Base-by-base conservation (phyloP, 306 rosid genomes). In the Trifolium repens region DNA sequence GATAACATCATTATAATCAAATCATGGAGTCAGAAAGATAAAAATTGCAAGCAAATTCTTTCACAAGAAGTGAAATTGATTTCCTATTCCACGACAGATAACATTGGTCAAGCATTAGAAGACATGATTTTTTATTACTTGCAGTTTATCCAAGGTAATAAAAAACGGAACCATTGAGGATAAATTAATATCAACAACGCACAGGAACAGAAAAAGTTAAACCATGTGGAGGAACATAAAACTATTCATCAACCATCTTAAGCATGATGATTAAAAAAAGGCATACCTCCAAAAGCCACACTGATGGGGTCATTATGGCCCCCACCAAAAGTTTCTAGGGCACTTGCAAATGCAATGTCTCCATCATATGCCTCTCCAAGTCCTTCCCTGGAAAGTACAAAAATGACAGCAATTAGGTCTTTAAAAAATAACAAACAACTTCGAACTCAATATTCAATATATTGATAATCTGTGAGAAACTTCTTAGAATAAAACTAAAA, bases 361-460 rank as follows among this genome's bases (percentile, higher is more conserved):
- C 98, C 99, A 79, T 96, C 99, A 69, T 96, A 96, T 79, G 92
- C 97, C 82, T 96, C 99, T 50, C 99, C 99, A 53, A 96, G 99
- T 74, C 96, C 98, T 90, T 96, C 98, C 70, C 99, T 96, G 86
- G 75, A 34, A 82, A 27, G 81, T 63, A 81, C 76, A 83, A 27
- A 52, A 15, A 80, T 52, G 52, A 58, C 78, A 64, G 78, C 61
- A 71, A 79, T 85, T 68, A 74, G 80, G 72, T 71, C 72, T 81
- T 74, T 37, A 59, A 27, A 37, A 76, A 46, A 65, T 16, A 67
- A 12, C 63, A 57, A 69, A 74, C 55, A 69, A 13, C 39, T 74
- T 79, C 34, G n/a, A 78, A 81, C 75, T 61, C 65, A 81, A 73
- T 63, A 77, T 54, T 63, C 13, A 24, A 59, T 22, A 63, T 57